Percentiles rank a stretch among this genome's conserved stretches.
Evolutionary conservation across 371 early-diverging fungal species (phyloP).

Genomic region (Syncephalis fuscata): DNA sequence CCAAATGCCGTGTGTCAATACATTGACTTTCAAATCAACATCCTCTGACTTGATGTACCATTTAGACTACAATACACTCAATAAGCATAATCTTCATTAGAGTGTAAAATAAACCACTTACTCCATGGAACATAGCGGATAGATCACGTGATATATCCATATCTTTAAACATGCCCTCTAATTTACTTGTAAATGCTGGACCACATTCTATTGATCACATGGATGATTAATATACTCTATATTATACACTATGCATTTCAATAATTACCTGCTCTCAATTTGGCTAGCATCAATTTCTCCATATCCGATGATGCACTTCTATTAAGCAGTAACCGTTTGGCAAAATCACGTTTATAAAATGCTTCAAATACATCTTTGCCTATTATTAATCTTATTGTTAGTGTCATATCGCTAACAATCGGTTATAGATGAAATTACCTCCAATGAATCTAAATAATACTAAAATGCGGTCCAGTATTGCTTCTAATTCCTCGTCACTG

Average conservation of each 20-base stretch:
- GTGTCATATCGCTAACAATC: slow-evolving; percentile 8
- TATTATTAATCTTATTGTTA: too few relatives aligned
- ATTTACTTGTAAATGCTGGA: slow-evolving; percentile 65
- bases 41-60: background rate
- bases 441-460: slow-evolving; percentile 77
- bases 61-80: too few relatives aligned
- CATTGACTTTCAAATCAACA: slow-evolving; percentile 44
- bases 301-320: slow-evolving; percentile 60
- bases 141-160: slow-evolving; percentile 63
- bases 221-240: background rate
- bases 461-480: slow-evolving; percentile 45
- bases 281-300: slow-evolving; percentile 68
- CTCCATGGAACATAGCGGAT: slow-evolving; percentile 22
- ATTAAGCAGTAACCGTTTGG: slow-evolving; percentile 67
- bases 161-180: slow-evolving; percentile 91
- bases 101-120: background rate
- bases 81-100: too few relatives aligned
- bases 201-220: slow-evolving; percentile 54
- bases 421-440: slow-evolving; percentile 14
- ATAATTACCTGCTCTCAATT: slow-evolving; percentile 48
- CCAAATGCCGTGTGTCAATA: slow-evolving; percentile 80
- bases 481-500: slow-evolving; percentile 45
- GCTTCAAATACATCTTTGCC: slow-evolving; percentile 91
- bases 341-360: slow-evolving; percentile 81
- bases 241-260: background rate